Percentiles rank a stretch among this genome's conserved stretches.
These are phyloP conservation scores for Xylariaceae sp. DNA, from an alignment of 2,329 filamentous ascomycete genomes.

Conservation along the genomic window DNA sequence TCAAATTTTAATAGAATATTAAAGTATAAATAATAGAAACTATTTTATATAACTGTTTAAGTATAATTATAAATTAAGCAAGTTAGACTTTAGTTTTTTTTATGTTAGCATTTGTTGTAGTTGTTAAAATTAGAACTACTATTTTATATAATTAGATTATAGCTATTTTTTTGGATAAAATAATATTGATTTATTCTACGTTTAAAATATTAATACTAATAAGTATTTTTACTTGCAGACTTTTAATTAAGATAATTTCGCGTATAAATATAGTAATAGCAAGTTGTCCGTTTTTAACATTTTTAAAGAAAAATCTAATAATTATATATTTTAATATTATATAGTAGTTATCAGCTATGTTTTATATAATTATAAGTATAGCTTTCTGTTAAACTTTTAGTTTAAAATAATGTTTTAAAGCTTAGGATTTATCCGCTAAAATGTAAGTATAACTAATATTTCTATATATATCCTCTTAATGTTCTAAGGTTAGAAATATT, in stretches of 20 bases:
- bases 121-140: not conserved
- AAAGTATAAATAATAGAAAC: no score
- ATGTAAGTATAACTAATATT: no score
- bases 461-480: no score
- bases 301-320: slow-evolving; percentile 12
- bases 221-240: not conserved
- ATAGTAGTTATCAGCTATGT: not conserved
- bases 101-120: not conserved
- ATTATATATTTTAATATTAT: slow-evolving; percentile 1
- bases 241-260: not conserved
- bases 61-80: no score
- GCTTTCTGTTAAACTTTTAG: not conserved
- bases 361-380: not conserved
- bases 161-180: not conserved
- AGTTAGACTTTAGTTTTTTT: not conserved
- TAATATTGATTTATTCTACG: no score
- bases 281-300: not conserved
- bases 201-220: slow-evolving; percentile 8
- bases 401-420: no score
- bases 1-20: no score
- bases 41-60: no score
- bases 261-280: not conserved
- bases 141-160: slow-evolving; percentile 10
- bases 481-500: no score
- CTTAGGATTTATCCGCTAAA: no score